These are phyloP conservation scores for Kazachstania bromeliacearum DNA, from an alignment of 805 yeast species.

Conservation along the genomic window DNA sequence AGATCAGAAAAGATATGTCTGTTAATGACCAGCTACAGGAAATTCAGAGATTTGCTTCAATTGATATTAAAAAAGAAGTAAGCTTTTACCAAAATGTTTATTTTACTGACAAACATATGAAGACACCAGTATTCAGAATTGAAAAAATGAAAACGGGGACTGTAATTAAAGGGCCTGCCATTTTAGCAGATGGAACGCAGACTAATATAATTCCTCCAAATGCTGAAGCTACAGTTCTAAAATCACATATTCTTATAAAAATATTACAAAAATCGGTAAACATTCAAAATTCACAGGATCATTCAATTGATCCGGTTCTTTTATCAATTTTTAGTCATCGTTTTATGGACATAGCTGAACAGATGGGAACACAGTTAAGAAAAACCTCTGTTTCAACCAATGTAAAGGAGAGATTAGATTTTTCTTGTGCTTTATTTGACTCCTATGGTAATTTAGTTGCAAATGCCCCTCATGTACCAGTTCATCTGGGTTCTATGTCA, in stretches of 20 bases:
- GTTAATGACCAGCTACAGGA: conserved; percentile 46
- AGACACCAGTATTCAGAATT: conserved; percentile 48
- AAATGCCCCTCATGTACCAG: conserved; percentile 84
- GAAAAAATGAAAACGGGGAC: conserved; percentile 47
- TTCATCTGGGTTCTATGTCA: conserved; percentile 80
- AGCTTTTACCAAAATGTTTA: conserved; percentile 39
- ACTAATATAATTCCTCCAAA: conserved; percentile 65
- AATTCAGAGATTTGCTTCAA: conserved; percentile 18
- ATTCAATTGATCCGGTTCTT: conserved; percentile 54
- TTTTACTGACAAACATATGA: conserved; percentile 43
- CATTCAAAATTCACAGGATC: conserved; percentile 15
- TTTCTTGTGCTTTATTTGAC: conserved; percentile 76
- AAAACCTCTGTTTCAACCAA: conserved; percentile 76
- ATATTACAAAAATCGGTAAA: conserved; percentile 11
- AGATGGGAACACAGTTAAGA: conserved; percentile 74
- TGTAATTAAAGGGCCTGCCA: conserved; percentile 57
- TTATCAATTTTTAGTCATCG: conserved; percentile 73
- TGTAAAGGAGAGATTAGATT: conserved; percentile 75
- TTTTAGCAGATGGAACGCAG: conserved; percentile 72
- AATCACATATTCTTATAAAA: conserved; percentile 51
- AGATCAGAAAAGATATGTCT: conserved; percentile 32
- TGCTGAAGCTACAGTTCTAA: conserved; percentile 44
- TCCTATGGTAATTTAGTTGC: conserved; percentile 72
- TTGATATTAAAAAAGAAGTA: conserved; percentile 23
- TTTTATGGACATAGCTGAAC: conserved; percentile 86